Evolutionary conservation across 371 early-diverging fungal species (phyloP).

Genomic region (Syncephalastrum racemosum): DNA sequence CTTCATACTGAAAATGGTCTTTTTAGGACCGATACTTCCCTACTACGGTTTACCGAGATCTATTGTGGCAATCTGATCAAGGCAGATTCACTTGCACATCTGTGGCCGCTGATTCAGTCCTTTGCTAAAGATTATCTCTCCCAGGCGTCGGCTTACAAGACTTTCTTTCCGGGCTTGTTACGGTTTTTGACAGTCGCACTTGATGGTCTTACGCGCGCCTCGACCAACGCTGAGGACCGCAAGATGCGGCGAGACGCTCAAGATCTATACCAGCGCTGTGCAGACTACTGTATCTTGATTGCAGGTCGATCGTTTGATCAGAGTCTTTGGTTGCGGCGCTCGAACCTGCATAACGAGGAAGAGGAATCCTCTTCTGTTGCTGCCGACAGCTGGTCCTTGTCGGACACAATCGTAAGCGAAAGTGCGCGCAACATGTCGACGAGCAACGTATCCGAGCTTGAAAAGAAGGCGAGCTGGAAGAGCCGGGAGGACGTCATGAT

Average conservation of each 20-base stretch:
- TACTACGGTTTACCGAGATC: slow-evolving; percentile 61
- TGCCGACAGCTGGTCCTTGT: slow-evolving; percentile 14
- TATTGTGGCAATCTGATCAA: slow-evolving; percentile 50
- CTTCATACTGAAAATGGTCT: background rate
- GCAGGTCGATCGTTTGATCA: slow-evolving; percentile 79
- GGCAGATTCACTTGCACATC: slow-evolving; percentile 50
- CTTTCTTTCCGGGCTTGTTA: slow-evolving; percentile 52
- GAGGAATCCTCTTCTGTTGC: slow-evolving; percentile 19
- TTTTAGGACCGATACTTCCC: slow-evolving; percentile 59
- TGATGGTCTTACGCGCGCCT: slow-evolving; percentile 50
- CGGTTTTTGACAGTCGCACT: slow-evolving; percentile 62
- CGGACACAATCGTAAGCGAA: slow-evolving; percentile 19
- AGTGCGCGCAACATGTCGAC: slow-evolving; percentile 34
- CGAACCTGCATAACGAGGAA: slow-evolving; percentile 42
- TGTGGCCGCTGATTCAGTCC: slow-evolving; percentile 66
- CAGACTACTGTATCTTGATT: slow-evolving; percentile 77
- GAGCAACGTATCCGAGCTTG: slow-evolving; percentile 47
- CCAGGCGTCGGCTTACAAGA: slow-evolving; percentile 62
- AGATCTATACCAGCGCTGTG: slow-evolving; percentile 67
- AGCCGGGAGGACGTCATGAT: slow-evolving; percentile 52
- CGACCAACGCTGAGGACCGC: slow-evolving; percentile 59
- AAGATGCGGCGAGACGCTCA: slow-evolving; percentile 67
- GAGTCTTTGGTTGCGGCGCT: slow-evolving; percentile 68
- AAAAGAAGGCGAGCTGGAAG: slow-evolving; percentile 49
- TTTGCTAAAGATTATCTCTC: slow-evolving; percentile 69